Base-by-base conservation (phyloP, 2,329 filamentous ascomycete genomes). In the Ophiosphaerella narmari region DNA sequence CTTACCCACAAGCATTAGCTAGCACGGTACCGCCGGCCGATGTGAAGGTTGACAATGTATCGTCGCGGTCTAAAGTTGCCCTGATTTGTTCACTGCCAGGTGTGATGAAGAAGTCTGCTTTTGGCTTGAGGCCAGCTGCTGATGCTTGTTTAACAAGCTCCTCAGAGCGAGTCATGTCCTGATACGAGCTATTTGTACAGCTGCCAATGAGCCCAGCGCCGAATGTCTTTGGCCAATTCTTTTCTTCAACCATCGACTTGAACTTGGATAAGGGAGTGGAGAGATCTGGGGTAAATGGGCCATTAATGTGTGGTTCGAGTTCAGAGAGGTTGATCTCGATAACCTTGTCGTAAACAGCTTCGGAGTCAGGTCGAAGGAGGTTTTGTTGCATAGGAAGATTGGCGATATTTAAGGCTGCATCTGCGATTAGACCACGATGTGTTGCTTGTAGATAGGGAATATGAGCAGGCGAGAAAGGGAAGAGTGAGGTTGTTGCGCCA, bases 101-200 rank as follows among this genome's bases (percentile, higher is more conserved):
- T 0, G 94, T 97, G 68, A 99, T 89, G 77, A 96, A 97, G 77
- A 99, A 97, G 69, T 92, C 89, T 2, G 90, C 86, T 66, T 88
- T 90, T 34, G 94, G 91, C 77, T 91, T 90, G 52, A 99, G 80
- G 13, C 94, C 94, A n/a, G 91, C 94, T 51, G 87, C 86, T 44
- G 87, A 83, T 8, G 94, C 94, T 74, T 97, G 92, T 74, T 93
- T 92, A 50, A 97, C 90, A 48, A 99, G 84, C 68, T 91, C 86
- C 76, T 97, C 93, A 12, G 92, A 90, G 54, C 93, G 88, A 32
- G 92, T 95, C 94, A 99, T 99, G 72, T 99, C 94, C 76, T 97
- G 89, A 74, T 97, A 99, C 2, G 94, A 97, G 74, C 90, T 96
- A 82, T 99, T 99, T 43, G 94, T 99, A 81, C 94, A 99, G 78